Conservation (phyloP, 371 early-diverging fungal species). For the Nematocida sp. region DNA sequence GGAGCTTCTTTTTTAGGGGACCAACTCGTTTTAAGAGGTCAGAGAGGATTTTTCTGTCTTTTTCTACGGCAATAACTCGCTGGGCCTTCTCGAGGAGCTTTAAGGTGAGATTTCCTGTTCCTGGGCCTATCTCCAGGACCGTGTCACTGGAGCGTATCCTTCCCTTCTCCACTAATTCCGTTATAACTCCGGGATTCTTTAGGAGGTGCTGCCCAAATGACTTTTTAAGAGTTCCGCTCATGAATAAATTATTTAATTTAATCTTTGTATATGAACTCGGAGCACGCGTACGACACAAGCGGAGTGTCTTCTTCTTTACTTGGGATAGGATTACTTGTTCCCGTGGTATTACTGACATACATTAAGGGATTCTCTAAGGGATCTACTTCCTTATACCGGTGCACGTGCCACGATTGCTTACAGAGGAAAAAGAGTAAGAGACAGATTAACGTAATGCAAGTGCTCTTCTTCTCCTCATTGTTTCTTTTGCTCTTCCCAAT, state of each 20-base stretch:
- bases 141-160: slow-evolving; percentile 81
- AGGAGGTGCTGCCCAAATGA: slow-evolving; percentile 96
- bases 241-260: slow-evolving; percentile 54
- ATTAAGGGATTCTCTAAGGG: neutral
- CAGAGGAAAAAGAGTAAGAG: neutral
- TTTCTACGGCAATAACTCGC: slow-evolving; percentile 75
- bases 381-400: neutral
- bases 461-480: neutral
- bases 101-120: slow-evolving; percentile 97
- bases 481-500: slow-evolving; percentile 19
- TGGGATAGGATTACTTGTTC: slow-evolving; percentile 21
- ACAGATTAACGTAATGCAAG: neutral
- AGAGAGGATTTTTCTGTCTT: slow-evolving; percentile 89
- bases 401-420: neutral
- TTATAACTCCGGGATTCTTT: slow-evolving; percentile 91
- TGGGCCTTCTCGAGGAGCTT: slow-evolving; percentile 86
- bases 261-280: slow-evolving; percentile 29
- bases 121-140: slow-evolving; percentile 96
- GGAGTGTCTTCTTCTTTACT: slow-evolving; percentile 43
- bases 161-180: slow-evolving; percentile 93
- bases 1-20: slow-evolving; percentile 69
- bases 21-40: slow-evolving; percentile 87
- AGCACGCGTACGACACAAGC: slow-evolving; percentile 33
- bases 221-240: slow-evolving; percentile 75
- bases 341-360: neutral